Conservation (phyloP, 1,284 basidiomycete species). For the Pseudozyma tsukubaensis region DNA sequence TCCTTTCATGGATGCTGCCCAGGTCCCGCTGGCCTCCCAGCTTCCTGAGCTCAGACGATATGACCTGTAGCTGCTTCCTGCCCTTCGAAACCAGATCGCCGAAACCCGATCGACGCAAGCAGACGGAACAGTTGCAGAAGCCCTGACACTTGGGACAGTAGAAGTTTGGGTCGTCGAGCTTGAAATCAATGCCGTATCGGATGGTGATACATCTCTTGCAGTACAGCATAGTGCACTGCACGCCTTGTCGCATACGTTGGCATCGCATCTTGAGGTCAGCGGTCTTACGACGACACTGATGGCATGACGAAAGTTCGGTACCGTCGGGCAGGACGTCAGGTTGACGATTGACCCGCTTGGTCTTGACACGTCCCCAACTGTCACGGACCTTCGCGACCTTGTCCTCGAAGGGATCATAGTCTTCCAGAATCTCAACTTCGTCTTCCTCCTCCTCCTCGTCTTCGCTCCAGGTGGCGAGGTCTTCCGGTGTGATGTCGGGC, state of each 20-base stretch:
- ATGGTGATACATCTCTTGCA: constrained; percentile 39
- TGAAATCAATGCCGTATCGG: constrained; percentile 32
- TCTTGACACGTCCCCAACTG: constrained; percentile 12
- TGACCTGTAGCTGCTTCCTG: constrained; percentile 15
- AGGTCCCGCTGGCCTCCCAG: constrained; percentile 3
- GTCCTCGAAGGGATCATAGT: constrained; percentile 6
- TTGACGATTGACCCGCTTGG: constrained; percentile 11
- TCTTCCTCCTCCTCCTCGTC: constrained; percentile 37
- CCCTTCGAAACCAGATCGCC: constrained; percentile 22
- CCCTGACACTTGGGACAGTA: constrained; percentile 45
- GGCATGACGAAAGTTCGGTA: constrained; percentile 36
- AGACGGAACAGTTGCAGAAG: constrained; percentile 53
- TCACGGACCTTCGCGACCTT: constrained; percentile 2
- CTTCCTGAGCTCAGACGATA: constrained; percentile 17
- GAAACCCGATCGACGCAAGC: constrained; percentile 29
- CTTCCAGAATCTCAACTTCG: constrained; percentile 4
- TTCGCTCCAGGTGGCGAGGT: constrained; percentile 32
- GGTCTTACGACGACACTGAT: constrained; percentile 51
- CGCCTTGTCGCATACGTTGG: constrained; percentile 11
- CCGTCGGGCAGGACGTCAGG: constrained; percentile 28
- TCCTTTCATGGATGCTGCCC: constrained; percentile 11
- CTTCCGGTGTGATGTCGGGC: constrained; percentile 35
- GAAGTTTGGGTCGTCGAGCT: constrained; percentile 27
- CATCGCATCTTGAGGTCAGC: constrained; percentile 49
- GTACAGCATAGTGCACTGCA: constrained; percentile 29